phyloP scores from a whole-genome alignment of 441 rosid genomes.

The Populus hybrid region DNA sequence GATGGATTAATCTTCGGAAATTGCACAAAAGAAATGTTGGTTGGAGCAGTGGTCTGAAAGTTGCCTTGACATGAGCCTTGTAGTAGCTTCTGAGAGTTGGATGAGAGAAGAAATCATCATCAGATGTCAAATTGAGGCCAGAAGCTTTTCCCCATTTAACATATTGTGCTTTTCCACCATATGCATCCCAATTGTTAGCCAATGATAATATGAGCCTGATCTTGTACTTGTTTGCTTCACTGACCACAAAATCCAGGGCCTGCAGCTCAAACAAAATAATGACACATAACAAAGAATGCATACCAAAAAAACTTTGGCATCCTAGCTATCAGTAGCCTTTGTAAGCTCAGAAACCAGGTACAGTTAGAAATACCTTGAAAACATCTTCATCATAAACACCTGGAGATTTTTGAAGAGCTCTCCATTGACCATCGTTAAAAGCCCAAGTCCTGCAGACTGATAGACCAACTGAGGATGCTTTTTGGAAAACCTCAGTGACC shows the following conservation, averaged over 20 bases:
- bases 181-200: slow-evolving; percentile 88
- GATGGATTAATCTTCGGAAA: neutral
- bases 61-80: slow-evolving; percentile 81
- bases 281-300: neutral
- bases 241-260: slow-evolving; percentile 93
- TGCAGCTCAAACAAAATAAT: slow-evolving; percentile 1
- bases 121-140: slow-evolving; percentile 84
- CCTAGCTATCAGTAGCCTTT: neutral
- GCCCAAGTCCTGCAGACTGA: slow-evolving; percentile 98
- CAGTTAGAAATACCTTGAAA: slow-evolving; percentile 55
- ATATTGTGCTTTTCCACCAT: slow-evolving; percentile 89
- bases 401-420: slow-evolving; percentile 87
- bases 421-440: slow-evolving; percentile 91
- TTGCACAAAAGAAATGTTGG: neutral
- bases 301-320: neutral
- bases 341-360: slow-evolving; percentile 13
- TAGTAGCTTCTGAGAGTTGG: slow-evolving; percentile 68
- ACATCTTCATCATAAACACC: slow-evolving; percentile 85
- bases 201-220: slow-evolving; percentile 83
- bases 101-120: slow-evolving; percentile 87
- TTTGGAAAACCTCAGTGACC: slow-evolving; percentile 74
- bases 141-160: slow-evolving; percentile 87
- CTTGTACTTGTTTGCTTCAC: slow-evolving; percentile 82
- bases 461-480: slow-evolving; percentile 51
- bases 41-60: slow-evolving; percentile 5